Evolutionary conservation across 2,329 filamentous ascomycete species (phyloP).

Genomic region (Chrysoporthe puriensis): DNA sequence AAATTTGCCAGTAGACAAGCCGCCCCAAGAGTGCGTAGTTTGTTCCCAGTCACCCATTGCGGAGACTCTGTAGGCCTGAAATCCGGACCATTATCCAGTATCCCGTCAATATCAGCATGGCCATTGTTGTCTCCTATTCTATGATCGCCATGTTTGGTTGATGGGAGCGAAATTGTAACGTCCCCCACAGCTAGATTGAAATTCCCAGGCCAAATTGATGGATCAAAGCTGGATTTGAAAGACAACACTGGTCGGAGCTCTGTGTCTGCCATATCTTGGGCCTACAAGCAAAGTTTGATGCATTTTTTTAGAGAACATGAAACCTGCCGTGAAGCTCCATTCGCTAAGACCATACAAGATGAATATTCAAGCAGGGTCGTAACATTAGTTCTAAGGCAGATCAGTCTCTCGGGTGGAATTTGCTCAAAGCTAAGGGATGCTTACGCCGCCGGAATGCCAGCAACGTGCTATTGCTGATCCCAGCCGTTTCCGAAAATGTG

Average conservation of each 20-base stretch:
- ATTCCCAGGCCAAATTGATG: not conserved
- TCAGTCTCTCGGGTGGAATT: not conserved
- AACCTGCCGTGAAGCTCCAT: not conserved
- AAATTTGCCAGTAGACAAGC: constrained; percentile 8
- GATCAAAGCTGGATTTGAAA: constrained; percentile 4
- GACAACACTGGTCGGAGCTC: constrained; percentile 8
- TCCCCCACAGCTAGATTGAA: not conserved
- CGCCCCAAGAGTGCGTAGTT: not conserved
- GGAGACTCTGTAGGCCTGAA: not conserved
- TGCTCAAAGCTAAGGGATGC: not conserved
- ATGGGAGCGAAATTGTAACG: not conserved
- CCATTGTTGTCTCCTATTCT: not conserved
- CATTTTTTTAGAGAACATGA: not conserved
- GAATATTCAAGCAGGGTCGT: not conserved
- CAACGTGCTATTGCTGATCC: not conserved
- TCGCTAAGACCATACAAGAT: not conserved
- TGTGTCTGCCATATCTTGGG: constrained; percentile 3
- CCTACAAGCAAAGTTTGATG: not conserved
- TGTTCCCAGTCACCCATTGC: constrained; percentile 8
- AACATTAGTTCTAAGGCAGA: not conserved
- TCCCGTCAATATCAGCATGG: not conserved
- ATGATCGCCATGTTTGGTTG: not conserved
- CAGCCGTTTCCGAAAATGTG: not conserved
- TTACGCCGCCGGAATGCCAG: not conserved
- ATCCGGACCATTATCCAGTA: not conserved